Base-by-base conservation (phyloP, 2,329 filamentous ascomycete genomes). In the Dothideomycetidae sp. region DNA sequence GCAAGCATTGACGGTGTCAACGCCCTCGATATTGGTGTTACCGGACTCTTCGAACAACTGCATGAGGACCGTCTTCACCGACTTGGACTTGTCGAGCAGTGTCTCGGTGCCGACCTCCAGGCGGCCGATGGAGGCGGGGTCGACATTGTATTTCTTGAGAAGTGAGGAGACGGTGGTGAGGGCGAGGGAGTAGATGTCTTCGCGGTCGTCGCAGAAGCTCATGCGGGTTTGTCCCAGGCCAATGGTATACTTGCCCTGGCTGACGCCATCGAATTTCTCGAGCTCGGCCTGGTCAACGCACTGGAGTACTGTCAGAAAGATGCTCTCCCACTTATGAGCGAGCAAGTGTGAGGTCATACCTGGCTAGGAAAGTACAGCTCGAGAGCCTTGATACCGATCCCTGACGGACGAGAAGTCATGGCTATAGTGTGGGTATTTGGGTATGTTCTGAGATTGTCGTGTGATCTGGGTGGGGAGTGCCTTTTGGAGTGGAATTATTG, bases 131-230 rank as follows among this genome's bases (percentile, higher is more conserved):
- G 53, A 55, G 45, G 60, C 63, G 42, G 63, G 63, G 48, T 68
- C 63, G 48, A 69, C 56, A 38, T 61, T 61, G 62, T 68, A 67
- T 48, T 68, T 69, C 44, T 60, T 61, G 48, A 69, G 54, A 21
- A 69, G 63, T 42, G 63, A 65, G 44, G 66, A 63, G 46, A 68
- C 57, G 47, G 63, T 58, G 42, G 66, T 69, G 46, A 69, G 60
- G 49, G 64, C 57, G 49, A 69, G 55, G 30, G 66, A 68, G 60
- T 68, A 69, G 49, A 68, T 67, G 53, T 69, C 66, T 67, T 68
- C 65, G 43, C 65, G 59, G 53, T 68, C 65, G 53, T 68, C 64
- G 53, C 65, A 68, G 56, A 68, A 68, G 57, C 62, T 65, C 65
- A 68, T 68, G 53, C 63, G 66, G 46, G 64, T 68, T 59, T 68